Evolutionary conservation across 2,329 filamentous ascomycete genomes (phyloP).

Genomic region (Ilyonectria mors-panacis): DNA sequence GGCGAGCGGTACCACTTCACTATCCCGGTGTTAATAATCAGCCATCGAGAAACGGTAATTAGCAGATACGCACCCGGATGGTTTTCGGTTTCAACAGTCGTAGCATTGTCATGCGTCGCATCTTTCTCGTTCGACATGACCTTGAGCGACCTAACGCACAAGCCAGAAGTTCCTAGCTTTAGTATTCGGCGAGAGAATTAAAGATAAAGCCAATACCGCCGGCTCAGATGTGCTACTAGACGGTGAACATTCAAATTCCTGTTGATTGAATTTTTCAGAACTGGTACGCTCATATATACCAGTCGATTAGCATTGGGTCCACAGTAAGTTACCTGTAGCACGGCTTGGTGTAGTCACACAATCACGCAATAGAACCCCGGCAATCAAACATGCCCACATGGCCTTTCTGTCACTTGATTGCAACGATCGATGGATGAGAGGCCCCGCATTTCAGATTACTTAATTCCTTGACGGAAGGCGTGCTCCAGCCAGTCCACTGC

Average conservation of each 20-base stretch:
- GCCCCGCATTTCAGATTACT: constrained; percentile 10
- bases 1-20: constrained; percentile 47
- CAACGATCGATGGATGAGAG: neutral
- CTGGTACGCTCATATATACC: neutral
- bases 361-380: constrained; percentile 21
- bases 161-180: neutral
- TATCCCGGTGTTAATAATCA: neutral
- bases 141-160: neutral
- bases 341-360: constrained; percentile 9
- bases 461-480: constrained; percentile 10
- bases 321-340: neutral
- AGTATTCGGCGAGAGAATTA: neutral
- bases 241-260: too few relatives aligned
- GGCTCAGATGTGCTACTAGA: neutral
- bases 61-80: neutral
- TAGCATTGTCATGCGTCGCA: neutral
- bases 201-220: neutral
- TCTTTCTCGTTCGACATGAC: neutral
- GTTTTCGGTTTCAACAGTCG: neutral
- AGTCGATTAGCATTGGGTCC: neutral
- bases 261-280: neutral
- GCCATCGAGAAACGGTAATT: neutral
- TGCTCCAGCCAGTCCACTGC: neutral
- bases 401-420: neutral
- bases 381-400: constrained; percentile 11